These are phyloP conservation scores for Aplosporella prunicola DNA, from an alignment of 2,329 filamentous ascomycete species.

Conservation along the genomic window DNA sequence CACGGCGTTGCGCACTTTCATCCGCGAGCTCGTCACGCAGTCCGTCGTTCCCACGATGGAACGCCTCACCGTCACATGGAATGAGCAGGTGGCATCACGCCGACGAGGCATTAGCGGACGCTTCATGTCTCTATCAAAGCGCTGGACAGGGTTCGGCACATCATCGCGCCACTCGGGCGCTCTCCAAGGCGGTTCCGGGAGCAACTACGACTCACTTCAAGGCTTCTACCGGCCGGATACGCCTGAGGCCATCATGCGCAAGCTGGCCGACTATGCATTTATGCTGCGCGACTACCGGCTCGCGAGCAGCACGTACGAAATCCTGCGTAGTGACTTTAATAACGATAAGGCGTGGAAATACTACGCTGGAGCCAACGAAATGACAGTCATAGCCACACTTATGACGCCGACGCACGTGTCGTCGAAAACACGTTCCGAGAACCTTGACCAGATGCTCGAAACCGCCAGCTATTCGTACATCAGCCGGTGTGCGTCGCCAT, in stretches of 20 bases:
- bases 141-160: slow-evolving; percentile 74
- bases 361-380: slow-evolving; percentile 88
- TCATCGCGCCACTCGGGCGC: slow-evolving; percentile 49
- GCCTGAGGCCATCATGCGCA: slow-evolving; percentile 84
- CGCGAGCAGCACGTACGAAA: slow-evolving; percentile 82
- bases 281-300: slow-evolving; percentile 97
- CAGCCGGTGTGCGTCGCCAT: slow-evolving; percentile 69
- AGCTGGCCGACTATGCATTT: slow-evolving; percentile 88
- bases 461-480: slow-evolving; percentile 87
- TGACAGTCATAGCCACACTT: slow-evolving; percentile 78
- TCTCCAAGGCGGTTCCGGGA: slow-evolving; percentile 37
- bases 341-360: slow-evolving; percentile 97
- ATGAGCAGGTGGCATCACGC: slow-evolving; percentile 89
- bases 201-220: slow-evolving; percentile 67
- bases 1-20: slow-evolving; percentile 76
- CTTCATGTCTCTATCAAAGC: slow-evolving; percentile 89
- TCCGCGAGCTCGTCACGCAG: slow-evolving; percentile 90
- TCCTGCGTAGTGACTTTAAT: slow-evolving; percentile 77
- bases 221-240: slow-evolving; percentile 79
- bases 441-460: slow-evolving; percentile 78
- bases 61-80: slow-evolving; percentile 82
- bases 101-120: slow-evolving; percentile 80
- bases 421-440: slow-evolving; percentile 69
- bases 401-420: slow-evolving; percentile 60
- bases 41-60: slow-evolving; percentile 97